Evolutionary conservation across 2,329 filamentous ascomycete species (phyloP).

Genomic region (Phyllosticta citribraziliensis): DNA sequence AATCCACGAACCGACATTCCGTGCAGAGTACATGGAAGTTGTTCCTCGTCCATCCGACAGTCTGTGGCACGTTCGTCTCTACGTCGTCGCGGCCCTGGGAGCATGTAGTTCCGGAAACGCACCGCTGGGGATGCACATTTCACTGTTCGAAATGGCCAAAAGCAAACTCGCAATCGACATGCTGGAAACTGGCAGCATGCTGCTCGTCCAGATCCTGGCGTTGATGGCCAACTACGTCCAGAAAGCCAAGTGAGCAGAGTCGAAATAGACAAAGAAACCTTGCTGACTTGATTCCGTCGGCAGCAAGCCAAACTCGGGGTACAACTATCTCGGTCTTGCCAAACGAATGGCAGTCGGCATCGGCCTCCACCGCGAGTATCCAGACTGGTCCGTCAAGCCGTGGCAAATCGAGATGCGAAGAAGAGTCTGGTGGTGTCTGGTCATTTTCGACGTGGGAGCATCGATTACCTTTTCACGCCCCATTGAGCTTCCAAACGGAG

Average conservation of each 20-base stretch:
- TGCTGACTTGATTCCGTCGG: too few relatives aligned
- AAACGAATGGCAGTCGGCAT: conserved; percentile 41
- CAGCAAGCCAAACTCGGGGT: conserved; percentile 40
- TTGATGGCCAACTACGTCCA: conserved; percentile 42
- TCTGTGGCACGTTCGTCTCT: conserved; percentile 37
- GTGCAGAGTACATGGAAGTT: conserved; percentile 38
- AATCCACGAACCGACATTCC: conserved; percentile 38
- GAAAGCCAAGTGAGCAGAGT: conserved; percentile 29
- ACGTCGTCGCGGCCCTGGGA: conserved; percentile 37
- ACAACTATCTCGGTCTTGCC: conserved; percentile 40
- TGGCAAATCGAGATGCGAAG: conserved; percentile 26
- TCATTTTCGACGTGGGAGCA: conserved; percentile 41
- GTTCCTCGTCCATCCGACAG: conserved; percentile 31
- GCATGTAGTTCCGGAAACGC: conserved; percentile 35
- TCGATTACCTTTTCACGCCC: conserved; percentile 40
- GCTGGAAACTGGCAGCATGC: conserved; percentile 40
- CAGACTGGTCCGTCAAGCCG: conserved; percentile 36
- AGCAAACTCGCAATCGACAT: conserved; percentile 35
- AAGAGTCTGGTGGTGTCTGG: conserved; percentile 29
- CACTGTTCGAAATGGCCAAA: conserved; percentile 39
- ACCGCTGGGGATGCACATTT: conserved; percentile 34
- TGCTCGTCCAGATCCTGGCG: conserved; percentile 38
- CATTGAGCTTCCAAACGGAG: conserved; percentile 37
- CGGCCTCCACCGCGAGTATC: conserved; percentile 41
- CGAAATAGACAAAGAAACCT: too few relatives aligned